Conservation (phyloP, 2,329 filamentous ascomycete genomes). For the Epichloe gansuensis region DNA sequence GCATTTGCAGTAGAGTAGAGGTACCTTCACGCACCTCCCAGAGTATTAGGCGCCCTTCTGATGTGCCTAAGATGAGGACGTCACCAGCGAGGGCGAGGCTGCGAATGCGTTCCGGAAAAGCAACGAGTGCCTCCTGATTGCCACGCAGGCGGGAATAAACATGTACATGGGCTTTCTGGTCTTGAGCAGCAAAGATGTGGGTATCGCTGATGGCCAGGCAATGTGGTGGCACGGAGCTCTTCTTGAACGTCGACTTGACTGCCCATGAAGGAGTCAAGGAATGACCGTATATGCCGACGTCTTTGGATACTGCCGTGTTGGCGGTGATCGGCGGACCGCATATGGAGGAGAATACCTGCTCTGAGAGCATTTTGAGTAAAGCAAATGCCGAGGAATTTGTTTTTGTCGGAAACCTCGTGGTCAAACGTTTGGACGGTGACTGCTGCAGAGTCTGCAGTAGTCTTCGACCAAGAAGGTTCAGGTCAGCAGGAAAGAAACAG, state of each 20-base stretch:
- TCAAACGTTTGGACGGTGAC: background rate
- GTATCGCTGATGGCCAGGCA: constrained; percentile 68
- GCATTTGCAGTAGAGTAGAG: constrained; percentile 7
- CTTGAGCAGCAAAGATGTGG: constrained; percentile 85
- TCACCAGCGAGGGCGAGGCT: constrained; percentile 62
- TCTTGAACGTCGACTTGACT: constrained; percentile 77
- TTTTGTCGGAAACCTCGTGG: background rate
- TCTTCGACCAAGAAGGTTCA: background rate
- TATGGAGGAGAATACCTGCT: constrained; percentile 48
- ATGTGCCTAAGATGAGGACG: constrained; percentile 68
- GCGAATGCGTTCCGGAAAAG: constrained; percentile 77
- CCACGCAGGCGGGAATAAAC: constrained; percentile 78
- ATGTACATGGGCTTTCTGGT: constrained; percentile 83
- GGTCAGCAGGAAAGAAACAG: background rate
- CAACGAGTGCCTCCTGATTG: constrained; percentile 78
- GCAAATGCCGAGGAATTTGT: background rate
- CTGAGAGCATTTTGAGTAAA: constrained; percentile 37
- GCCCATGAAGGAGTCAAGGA: constrained; percentile 65
- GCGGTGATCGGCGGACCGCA: constrained; percentile 45
- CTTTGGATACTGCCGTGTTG: constrained; percentile 56
- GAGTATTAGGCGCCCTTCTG: constrained; percentile 72
- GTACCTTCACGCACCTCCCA: constrained; percentile 63
- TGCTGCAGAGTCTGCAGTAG: constrained; percentile 1
- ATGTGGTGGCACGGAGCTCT: constrained; percentile 70
- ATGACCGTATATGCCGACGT: constrained; percentile 80